phyloP scores from a whole-genome alignment of 2,329 filamentous ascomycete genomes.

The Dichotomopilus funicola region DNA sequence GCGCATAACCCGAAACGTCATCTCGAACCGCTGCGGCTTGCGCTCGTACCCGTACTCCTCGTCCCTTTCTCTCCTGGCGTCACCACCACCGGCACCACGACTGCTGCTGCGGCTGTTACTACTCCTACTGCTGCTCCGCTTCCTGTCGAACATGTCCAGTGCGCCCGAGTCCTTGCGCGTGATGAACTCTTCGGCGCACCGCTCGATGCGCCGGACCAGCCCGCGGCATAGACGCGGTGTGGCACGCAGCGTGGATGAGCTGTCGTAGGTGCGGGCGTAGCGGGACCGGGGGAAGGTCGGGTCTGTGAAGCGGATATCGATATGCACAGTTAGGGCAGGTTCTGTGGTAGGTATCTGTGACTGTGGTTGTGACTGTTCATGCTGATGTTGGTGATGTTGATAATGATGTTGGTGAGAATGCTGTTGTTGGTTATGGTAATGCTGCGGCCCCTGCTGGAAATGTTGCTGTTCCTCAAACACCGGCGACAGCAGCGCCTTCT shows the following conservation, averaged over 20 bases:
- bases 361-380: background rate
- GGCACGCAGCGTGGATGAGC: constrained; percentile 38
- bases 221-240: constrained; percentile 43
- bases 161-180: constrained; percentile 46
- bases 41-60: constrained; percentile 23
- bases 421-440: no score
- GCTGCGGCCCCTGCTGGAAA: no score
- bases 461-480: constrained; percentile 17
- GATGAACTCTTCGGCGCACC: constrained; percentile 47
- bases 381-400: no score
- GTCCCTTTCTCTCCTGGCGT: no score
- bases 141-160: constrained; percentile 30
- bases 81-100: no score
- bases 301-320: constrained; percentile 41
- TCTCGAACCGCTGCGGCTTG: constrained; percentile 43
- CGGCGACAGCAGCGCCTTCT: constrained; percentile 19
- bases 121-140: no score
- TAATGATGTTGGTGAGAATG: no score
- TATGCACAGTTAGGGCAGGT: constrained; percentile 34
- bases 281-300: constrained; percentile 34
- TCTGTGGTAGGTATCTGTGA: background rate
- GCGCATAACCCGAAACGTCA: constrained; percentile 39
- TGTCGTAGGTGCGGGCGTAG: constrained; percentile 41
- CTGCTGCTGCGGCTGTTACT: no score
- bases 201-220: constrained; percentile 44